Percentiles rank a stretch among this genome's conserved stretches.
These are phyloP conservation scores for Coniella vitis DNA, from an alignment of 2,329 filamentous ascomycete genomes.

Conservation along the genomic window DNA sequence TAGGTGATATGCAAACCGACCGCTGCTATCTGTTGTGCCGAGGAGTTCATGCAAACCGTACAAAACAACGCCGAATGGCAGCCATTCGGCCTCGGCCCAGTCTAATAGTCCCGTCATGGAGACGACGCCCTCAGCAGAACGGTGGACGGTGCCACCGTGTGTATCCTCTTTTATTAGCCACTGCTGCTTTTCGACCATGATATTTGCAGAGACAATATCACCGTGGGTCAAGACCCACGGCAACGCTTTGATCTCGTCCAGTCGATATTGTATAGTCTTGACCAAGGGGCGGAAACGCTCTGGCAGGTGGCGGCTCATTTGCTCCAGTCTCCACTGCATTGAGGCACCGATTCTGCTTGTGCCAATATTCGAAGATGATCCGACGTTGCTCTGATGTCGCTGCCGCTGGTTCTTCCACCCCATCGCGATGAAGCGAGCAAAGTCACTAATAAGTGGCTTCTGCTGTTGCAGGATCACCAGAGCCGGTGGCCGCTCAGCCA, in stretches of 20 bases:
- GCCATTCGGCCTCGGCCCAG: slow-evolving; percentile 56
- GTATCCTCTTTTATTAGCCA: background rate
- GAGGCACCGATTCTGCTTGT: slow-evolving; percentile 33
- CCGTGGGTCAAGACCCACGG: slow-evolving; percentile 55
- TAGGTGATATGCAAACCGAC: slow-evolving; percentile 37
- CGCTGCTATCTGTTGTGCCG: slow-evolving; percentile 32
- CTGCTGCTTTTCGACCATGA: slow-evolving; percentile 49
- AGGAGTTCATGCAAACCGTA: slow-evolving; percentile 57
- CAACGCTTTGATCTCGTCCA: slow-evolving; percentile 33
- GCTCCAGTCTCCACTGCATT: slow-evolving; percentile 31
- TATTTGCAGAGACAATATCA: slow-evolving; percentile 51
- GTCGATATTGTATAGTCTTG: slow-evolving; percentile 20
- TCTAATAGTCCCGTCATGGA: slow-evolving; percentile 49
- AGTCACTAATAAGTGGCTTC: slow-evolving; percentile 31
- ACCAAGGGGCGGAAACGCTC: slow-evolving; percentile 25
- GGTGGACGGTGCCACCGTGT: no score
- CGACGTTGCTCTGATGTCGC: slow-evolving; percentile 2
- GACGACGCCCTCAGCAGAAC: background rate
- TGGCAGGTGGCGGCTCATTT: slow-evolving; percentile 31
- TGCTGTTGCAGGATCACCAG: slow-evolving; percentile 10
- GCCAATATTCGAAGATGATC: slow-evolving; percentile 13
- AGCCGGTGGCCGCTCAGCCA: no score
- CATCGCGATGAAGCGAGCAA: slow-evolving; percentile 33
- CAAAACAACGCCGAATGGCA: slow-evolving; percentile 53
- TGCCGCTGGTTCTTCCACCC: slow-evolving; percentile 28